A percentile compares a stretch with the other conserved stretches of the same genome.
Evolutionary conservation across 441 rosid genomes (phyloP).

Genomic region (Viola pubescens): DNA sequence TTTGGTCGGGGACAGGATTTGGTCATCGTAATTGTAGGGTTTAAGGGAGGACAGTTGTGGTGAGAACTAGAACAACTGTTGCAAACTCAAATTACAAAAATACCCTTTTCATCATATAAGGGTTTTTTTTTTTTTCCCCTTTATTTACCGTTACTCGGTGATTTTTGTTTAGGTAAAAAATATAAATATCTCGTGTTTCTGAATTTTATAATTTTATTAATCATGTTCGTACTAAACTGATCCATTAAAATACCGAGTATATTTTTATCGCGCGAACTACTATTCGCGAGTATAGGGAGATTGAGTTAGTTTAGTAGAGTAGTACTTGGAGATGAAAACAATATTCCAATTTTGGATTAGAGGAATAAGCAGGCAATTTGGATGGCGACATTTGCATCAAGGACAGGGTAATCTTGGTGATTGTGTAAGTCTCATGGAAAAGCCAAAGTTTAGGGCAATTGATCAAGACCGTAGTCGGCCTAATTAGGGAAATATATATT

Average conservation of each 20-base stretch:
- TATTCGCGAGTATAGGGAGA: no score
- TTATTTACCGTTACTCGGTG: no score
- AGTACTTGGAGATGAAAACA: slow-evolving; percentile 2
- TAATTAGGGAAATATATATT: neutral
- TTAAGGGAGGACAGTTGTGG: neutral
- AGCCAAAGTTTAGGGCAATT: slow-evolving; percentile 18
- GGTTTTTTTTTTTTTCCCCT: neutral
- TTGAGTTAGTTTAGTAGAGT: no score
- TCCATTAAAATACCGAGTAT: no score
- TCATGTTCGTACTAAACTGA: no score
- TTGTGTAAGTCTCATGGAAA: slow-evolving; percentile 13
- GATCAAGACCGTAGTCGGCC: slow-evolving; percentile 27
- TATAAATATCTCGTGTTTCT: no score
- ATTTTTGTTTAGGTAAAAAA: no score
- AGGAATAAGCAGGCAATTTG: slow-evolving; percentile 18
- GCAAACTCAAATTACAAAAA: no score
- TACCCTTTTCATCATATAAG: neutral
- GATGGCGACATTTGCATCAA: slow-evolving; percentile 24
- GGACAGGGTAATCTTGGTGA: slow-evolving; percentile 23
- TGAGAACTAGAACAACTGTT: neutral
- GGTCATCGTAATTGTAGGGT: slow-evolving; percentile 9
- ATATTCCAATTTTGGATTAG: slow-evolving; percentile 7
- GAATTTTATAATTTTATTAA: no score
- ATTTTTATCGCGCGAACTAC: no score
- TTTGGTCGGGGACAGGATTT: slow-evolving; percentile 18